Evolutionary conservation across 495 filamentous ascomycete species (phyloP).

Genomic region (Penicillium alfredii): DNA sequence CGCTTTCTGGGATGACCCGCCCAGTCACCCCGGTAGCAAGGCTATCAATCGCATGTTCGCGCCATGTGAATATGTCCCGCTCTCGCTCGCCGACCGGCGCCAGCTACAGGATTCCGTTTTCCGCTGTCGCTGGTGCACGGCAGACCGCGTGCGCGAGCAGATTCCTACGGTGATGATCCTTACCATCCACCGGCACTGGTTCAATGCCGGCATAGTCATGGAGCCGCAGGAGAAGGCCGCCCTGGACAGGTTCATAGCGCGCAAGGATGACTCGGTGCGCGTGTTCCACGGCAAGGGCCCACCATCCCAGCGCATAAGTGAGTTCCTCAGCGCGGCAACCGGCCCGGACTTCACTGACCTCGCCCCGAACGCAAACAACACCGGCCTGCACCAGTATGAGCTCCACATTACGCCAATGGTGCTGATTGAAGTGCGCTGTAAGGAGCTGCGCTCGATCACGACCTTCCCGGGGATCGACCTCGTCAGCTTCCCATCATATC

Average conservation of each 20-base stretch:
- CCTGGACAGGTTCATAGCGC: conserved; percentile 20
- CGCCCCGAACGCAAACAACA: background rate
- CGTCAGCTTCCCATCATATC: conserved; percentile 18
- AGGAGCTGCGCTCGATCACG: background rate
- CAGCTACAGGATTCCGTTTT: conserved; percentile 30
- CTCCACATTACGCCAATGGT: conserved; percentile 21
- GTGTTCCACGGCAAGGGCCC: conserved; percentile 17
- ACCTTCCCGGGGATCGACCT: conserved; percentile 15
- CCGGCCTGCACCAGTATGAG: conserved; percentile 13
- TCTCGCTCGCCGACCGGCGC: conserved; percentile 16
- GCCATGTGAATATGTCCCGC: conserved; percentile 29
- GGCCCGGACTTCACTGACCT: background rate
- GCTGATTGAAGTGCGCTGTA: conserved; percentile 11
- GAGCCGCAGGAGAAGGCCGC: conserved; percentile 10
- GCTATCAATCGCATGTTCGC: conserved; percentile 24
- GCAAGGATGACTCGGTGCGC: conserved; percentile 8
- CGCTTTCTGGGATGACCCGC: conserved; percentile 35
- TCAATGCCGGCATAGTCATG: conserved; percentile 24
- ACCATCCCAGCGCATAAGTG: background rate
- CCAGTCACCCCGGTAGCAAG: conserved; percentile 1
- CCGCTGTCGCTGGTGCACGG: conserved; percentile 36
- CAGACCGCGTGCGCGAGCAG: conserved; percentile 23
- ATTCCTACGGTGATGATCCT: conserved; percentile 32
- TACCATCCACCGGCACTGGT: conserved; percentile 30
- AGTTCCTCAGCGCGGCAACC: background rate